These are phyloP conservation scores for Mesembryanthemum crystallinum DNA, from an alignment of 148 eudicot genomes.

Conservation along the genomic window DNA sequence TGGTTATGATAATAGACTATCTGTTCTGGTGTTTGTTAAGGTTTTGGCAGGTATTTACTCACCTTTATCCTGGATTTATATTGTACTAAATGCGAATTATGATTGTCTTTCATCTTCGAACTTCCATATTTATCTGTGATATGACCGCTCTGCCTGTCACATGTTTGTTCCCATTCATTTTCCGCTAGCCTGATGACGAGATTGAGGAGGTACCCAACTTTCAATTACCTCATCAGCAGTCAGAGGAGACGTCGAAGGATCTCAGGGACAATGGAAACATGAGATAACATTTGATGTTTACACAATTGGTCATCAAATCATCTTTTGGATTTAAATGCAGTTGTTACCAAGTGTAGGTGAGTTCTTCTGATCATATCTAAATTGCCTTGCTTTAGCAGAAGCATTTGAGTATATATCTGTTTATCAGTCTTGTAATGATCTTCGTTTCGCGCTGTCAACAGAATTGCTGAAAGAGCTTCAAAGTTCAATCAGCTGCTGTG, in stretches of 20 bases:
- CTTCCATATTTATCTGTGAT: background rate
- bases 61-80: background rate
- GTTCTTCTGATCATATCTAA: background rate
- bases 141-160: background rate
- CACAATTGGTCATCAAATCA: background rate
- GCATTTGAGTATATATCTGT: background rate
- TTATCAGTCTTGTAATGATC: background rate
- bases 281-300: constrained; percentile 13
- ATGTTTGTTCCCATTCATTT: background rate
- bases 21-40: constrained; percentile 69
- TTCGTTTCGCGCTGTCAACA: background rate
- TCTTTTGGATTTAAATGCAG: background rate
- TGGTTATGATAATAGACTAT: constrained; percentile 83
- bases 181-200: constrained; percentile 62
- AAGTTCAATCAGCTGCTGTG: background rate
- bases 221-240: constrained; percentile 25
- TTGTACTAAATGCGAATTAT: background rate
- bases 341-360: background rate
- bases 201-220: constrained; percentile 78
- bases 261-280: constrained; percentile 1
- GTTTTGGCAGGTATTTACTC: constrained; percentile 60
- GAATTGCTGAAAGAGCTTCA: background rate
- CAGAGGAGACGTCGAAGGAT: constrained; percentile 20
- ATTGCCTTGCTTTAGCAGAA: background rate
- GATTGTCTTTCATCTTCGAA: background rate